Percentiles rank a stretch among this genome's conserved stretches.
phyloP scores from a whole-genome alignment of 345 rosid species.

The Camelina laxa region DNA sequence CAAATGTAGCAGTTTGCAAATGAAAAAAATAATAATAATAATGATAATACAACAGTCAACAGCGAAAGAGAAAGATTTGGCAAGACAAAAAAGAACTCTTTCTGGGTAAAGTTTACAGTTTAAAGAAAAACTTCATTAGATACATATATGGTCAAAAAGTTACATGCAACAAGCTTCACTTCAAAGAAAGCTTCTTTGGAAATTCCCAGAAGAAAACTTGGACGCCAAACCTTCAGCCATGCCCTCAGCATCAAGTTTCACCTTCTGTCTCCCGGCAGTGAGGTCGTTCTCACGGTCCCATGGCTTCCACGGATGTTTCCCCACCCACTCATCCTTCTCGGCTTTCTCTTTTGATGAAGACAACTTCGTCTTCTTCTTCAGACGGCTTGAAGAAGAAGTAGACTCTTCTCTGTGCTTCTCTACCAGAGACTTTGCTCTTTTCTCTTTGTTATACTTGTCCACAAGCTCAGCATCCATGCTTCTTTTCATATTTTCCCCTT shows the following conservation, averaged over 20 bases:
- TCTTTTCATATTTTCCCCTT: slow-evolving; percentile 55
- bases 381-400: slow-evolving; percentile 36
- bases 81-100: too few species aligned
- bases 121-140: too few species aligned
- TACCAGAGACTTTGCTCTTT: slow-evolving; percentile 78
- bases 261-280: slow-evolving; percentile 68
- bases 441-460: slow-evolving; percentile 86
- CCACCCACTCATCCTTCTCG: slow-evolving; percentile 83
- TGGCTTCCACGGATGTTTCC: slow-evolving; percentile 96
- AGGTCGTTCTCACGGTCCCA: slow-evolving; percentile 96
- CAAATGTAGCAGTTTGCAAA: too few species aligned
- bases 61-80: too few species aligned
- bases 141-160: too few species aligned
- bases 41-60: too few species aligned
- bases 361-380: slow-evolving; percentile 68
- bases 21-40: too few species aligned
- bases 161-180: too few species aligned
- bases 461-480: slow-evolving; percentile 77
- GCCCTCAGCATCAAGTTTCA: slow-evolving; percentile 66
- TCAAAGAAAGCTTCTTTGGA: slow-evolving; percentile 70
- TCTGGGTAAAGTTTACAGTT: too few species aligned
- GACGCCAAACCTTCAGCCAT: slow-evolving; percentile 79
- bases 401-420: slow-evolving; percentile 75
- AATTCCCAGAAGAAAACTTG: slow-evolving; percentile 78
- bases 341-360: slow-evolving; percentile 34